phyloP scores from a whole-genome alignment of 2,329 filamentous ascomycete species.

The Hawksworthiomyces lignivorus region DNA sequence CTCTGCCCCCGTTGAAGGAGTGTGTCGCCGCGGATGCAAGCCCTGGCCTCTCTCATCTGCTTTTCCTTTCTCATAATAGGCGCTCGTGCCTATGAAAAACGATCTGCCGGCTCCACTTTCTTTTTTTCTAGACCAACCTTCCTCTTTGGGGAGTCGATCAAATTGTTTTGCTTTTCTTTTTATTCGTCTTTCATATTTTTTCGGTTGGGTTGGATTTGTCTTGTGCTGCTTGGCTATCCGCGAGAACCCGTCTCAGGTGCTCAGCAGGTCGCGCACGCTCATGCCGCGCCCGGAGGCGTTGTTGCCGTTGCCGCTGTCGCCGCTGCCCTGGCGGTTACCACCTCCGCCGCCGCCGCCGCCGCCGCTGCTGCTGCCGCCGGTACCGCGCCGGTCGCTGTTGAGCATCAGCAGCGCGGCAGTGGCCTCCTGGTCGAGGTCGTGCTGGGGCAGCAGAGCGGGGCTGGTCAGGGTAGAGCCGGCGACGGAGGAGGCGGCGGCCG shows the following conservation, averaged over 20 bases:
- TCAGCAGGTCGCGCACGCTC: conserved; percentile 48
- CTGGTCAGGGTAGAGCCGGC: conserved; percentile 50
- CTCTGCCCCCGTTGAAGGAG: too few species aligned
- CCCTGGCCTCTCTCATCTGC: too few species aligned
- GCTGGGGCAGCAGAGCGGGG: conserved; percentile 47
- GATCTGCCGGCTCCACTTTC: too few species aligned
- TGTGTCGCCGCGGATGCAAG: too few species aligned
- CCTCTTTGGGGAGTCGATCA: too few species aligned
- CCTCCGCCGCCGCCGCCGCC: neutral
- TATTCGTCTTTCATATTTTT: too few species aligned
- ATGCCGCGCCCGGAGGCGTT: conserved; percentile 33
- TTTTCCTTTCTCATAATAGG: too few species aligned
- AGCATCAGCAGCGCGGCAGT: conserved; percentile 84
- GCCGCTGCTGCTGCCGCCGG: conserved; percentile 23
- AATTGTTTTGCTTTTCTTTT: too few species aligned
- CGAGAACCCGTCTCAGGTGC: conserved; percentile 39
- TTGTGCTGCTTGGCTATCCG: too few species aligned
- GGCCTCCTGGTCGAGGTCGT: conserved; percentile 64
- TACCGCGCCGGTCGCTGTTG: conserved; percentile 61
- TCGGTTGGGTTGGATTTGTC: too few species aligned
- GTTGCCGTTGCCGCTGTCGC: conserved; percentile 9
- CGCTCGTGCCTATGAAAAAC: too few species aligned
- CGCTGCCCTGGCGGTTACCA: conserved; percentile 27
- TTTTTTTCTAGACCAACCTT: too few species aligned
- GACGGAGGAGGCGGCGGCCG: conserved; percentile 23